Evolutionary conservation across 1,284 basidiomycete species (phyloP), one percentile per base, ranked within the genome.

Genomic region (Cryptococcus deneoformans): DNA sequence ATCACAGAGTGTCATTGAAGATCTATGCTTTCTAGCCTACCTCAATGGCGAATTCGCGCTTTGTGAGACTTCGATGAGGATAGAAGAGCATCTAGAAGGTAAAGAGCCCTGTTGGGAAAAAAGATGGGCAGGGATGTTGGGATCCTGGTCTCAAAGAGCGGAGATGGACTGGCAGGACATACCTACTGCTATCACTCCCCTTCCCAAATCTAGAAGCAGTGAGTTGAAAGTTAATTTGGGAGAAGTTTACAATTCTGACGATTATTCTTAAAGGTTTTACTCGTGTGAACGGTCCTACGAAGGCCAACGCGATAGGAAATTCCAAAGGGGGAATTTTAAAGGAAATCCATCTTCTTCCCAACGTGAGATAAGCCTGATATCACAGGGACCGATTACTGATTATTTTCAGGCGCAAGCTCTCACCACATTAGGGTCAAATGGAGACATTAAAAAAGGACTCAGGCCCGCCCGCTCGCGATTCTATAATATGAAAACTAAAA

Each of bases 61-160:
- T 3, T 73, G 72, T 48, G 63, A 75, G 52, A 69, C 65, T 8
- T 50, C 60, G 1, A 52, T 56, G 6, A 56, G 56, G 12, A 61
- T 78, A 46, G 52, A 60, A 35, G 48, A 61, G 11, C 61, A 56
- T 10, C 59, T 78, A n/a, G 34, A 59, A 4, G 58, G 63, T 0
- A 51, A 58, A 6, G 59, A 62, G n/a, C 64, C 65, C 3, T 63
- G 68, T 55, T 78, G 76, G 77, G 69, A 75, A 58, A 71, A 76
- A 56, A 51, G 62, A 24, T 75, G 69, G 71, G 69, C 68, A 1
- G 62, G 57, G 2, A 68, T 76, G 67, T 57, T 76, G 14, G 24
- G 54, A 6, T 47, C 52, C 4, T 76, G 71, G 70, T 61, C 64
- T 42, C 60, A 61, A 48, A 51, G 53, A 38, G 61, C 50, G 1